phyloP scores from a whole-genome alignment of 331 rosid genomes.

The Saraca asoca region DNA sequence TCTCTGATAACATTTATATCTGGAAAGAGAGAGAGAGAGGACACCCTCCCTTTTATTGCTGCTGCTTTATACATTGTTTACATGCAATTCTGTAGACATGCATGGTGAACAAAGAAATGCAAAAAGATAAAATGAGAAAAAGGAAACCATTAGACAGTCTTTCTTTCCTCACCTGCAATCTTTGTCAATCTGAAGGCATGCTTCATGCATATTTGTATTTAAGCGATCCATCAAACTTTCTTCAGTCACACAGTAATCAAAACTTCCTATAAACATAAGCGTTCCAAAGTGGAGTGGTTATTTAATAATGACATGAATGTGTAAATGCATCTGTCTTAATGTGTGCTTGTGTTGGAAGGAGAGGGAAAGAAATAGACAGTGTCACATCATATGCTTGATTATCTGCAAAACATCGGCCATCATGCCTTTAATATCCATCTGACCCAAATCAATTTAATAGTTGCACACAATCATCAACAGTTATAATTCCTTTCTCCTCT shows the following conservation, averaged over 20 bases:
- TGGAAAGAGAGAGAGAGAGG: background rate
- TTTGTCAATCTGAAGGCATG: slow-evolving; percentile 62
- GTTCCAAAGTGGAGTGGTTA: background rate
- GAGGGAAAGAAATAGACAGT: background rate
- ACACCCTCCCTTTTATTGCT: slow-evolving; percentile 2
- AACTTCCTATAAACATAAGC: slow-evolving; percentile 36
- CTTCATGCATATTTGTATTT: slow-evolving; percentile 53
- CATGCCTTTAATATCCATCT: background rate
- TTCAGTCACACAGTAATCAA: slow-evolving; percentile 44
- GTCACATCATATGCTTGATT: background rate
- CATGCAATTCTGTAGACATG: slow-evolving; percentile 4
- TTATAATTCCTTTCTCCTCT: background rate
- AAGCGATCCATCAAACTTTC: slow-evolving; percentile 62
- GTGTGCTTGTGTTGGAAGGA: background rate
- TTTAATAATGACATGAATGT: slow-evolving; percentile 3
- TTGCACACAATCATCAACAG: background rate
- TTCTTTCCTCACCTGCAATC: slow-evolving; percentile 51
- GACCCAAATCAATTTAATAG: slow-evolving; percentile 1
- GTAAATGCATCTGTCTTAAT: background rate
- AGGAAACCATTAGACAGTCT: background rate
- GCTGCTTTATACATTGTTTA: background rate
- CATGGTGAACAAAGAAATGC: background rate
- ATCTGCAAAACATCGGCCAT: background rate
- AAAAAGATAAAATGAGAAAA: background rate
- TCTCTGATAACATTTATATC: background rate